phyloP scores from a whole-genome alignment of 2,329 filamentous ascomycete genomes.

The Chaetomium olivaceum region DNA sequence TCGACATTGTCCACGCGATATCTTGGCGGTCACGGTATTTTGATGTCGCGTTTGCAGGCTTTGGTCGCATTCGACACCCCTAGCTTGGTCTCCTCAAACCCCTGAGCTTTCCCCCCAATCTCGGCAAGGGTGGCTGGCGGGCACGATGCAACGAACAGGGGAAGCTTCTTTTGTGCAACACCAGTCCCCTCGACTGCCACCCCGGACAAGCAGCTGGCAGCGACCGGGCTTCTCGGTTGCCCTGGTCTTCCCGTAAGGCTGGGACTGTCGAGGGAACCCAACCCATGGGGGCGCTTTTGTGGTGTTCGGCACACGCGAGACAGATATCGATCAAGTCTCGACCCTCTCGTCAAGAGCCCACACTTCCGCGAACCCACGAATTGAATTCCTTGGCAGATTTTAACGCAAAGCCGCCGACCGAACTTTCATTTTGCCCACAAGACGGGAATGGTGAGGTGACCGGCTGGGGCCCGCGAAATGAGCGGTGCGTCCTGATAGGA shows the following conservation, averaged over 20 bases:
- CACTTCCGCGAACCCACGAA: constrained; percentile 3
- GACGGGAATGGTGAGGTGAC: neutral
- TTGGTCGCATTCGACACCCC: constrained; percentile 8
- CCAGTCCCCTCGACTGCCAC: constrained; percentile 8
- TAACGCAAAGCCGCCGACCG: neutral
- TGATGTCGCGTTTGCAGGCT: constrained; percentile 5
- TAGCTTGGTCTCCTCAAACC: neutral
- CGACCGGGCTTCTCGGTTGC: constrained; percentile 14
- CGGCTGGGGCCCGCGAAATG: neutral
- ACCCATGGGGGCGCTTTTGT: constrained; percentile 11
- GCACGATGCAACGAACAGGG: constrained; percentile 14
- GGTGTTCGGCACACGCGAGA: neutral
- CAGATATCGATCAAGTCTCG: neutral
- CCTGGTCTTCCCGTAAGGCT: constrained; percentile 30
- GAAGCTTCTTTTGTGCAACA: constrained; percentile 20
- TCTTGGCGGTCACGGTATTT: constrained; percentile 3
- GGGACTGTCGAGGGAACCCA: constrained; percentile 15
- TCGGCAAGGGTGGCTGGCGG: constrained; percentile 17
- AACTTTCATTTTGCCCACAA: neutral
- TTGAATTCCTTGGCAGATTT: neutral
- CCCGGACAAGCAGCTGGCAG: constrained; percentile 17
- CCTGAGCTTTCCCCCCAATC: constrained; percentile 13
- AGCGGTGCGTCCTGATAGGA: neutral
- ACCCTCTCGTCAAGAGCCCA: neutral
- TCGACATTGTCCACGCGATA: neutral